Evolutionary conservation across 306 rosid species (phyloP).

Genomic region (Alnus glutinosa): DNA sequence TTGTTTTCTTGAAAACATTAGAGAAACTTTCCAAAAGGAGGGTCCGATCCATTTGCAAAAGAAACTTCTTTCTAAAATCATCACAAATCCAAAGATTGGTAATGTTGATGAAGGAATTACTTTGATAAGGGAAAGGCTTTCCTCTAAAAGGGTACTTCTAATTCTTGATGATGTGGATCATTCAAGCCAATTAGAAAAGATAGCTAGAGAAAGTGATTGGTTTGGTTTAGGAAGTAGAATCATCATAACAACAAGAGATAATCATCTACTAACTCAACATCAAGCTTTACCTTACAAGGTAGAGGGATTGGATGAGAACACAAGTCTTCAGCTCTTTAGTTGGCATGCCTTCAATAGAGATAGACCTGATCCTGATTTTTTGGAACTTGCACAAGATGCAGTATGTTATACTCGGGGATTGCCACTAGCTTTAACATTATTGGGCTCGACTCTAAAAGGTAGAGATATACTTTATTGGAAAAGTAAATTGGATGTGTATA

Average conservation of each 20-base stretch:
- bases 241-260: constrained; percentile 34
- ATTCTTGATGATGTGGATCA: constrained; percentile 29
- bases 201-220: constrained; percentile 26
- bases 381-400: not conserved
- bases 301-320: too few relatives aligned
- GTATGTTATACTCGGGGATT: not conserved
- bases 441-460: not conserved
- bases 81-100: not conserved
- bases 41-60: constrained; percentile 14
- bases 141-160: not conserved
- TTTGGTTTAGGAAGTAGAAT: constrained; percentile 41
- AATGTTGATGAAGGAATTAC: not conserved
- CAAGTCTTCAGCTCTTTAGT: not conserved
- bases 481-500: not conserved
- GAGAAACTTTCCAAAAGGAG: not conserved
- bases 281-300: too few relatives aligned
- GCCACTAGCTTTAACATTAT: not conserved
- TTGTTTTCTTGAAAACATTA: not conserved
- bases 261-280: too few relatives aligned
- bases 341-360: not conserved
- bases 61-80: not conserved
- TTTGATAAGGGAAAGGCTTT: not conserved
- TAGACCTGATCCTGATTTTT: not conserved
- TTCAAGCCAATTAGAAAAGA: constrained; percentile 17
- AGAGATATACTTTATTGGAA: constrained; percentile 8